Evolutionary conservation across 495 filamentous ascomycete species (phyloP), one percentile per base, ranked within the genome.

Genomic region (Lophiostoma macrostomum): DNA sequence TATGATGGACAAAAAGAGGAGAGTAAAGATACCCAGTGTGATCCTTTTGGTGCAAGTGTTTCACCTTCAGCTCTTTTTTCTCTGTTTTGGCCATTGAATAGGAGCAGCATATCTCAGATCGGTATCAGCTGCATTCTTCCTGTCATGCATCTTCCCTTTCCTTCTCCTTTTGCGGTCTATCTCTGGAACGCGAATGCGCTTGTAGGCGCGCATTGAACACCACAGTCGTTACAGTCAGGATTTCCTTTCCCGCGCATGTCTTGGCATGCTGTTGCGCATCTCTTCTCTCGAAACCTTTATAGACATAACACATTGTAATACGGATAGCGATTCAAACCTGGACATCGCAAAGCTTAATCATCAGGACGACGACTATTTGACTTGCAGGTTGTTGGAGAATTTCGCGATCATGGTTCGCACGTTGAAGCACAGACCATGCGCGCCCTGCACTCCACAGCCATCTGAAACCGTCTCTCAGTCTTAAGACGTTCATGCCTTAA

Each of bases 341-440:
- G n/a, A n/a, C n/a, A n/a, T n/a, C n/a, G n/a, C n/a, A n/a, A n/a
- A n/a, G n/a, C n/a, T n/a, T n/a, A n/a, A n/a, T n/a, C n/a, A n/a
- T n/a, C n/a, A n/a, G n/a, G n/a, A n/a, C n/a, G n/a, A n/a, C n/a
- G n/a, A n/a, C n/a, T n/a, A n/a, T n/a, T n/a, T n/a, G n/a, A n/a
- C n/a, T n/a, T n/a, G n/a, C n/a, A n/a, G 13, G 13, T 8, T 20
- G 11, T 51, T 10, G 25, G 20, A 4, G n/a, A 18, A 52, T 13
- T n/a, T 40, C 40, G 27, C 23, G 42, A n/a, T 49, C n/a, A 12
- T 3, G 50, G 11, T 44, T 19, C 25, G 14, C 12, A 23, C 10
- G 50, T 30, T 50, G 47, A 58, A 52, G 55, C 55, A 52, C 55
- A 53, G 47, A 58, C 46, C 20, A 46, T 39, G 41, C 55, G 52